phyloP scores from a whole-genome alignment of 1,284 basidiomycete genomes.

The Heterobasidion annosum region DNA sequence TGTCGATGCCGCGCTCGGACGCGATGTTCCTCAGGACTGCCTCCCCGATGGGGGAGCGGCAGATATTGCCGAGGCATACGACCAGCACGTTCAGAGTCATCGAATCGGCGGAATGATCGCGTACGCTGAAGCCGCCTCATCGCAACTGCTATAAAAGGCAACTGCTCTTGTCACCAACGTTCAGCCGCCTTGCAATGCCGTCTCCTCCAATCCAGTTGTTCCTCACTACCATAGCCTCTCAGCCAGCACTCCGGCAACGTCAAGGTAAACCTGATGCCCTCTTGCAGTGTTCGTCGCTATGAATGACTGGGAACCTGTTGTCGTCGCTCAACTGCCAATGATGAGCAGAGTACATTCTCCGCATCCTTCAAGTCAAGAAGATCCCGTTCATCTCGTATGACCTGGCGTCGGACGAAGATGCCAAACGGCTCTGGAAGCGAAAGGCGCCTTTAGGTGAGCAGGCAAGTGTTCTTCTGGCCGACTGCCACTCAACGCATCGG shows the following conservation, averaged over 20 bases:
- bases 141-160: not conserved
- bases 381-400: slow-evolving; percentile 74
- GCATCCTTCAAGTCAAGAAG: slow-evolving; percentile 75
- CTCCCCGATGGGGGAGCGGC: slow-evolving; percentile 75
- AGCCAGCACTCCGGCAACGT: slow-evolving; percentile 62
- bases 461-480: not conserved
- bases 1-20: slow-evolving; percentile 49
- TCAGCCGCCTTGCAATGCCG: slow-evolving; percentile 36
- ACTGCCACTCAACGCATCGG: not conserved
- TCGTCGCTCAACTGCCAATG: not conserved
- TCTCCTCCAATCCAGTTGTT: slow-evolving; percentile 74
- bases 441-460: slow-evolving; percentile 59
- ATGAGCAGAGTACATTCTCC: slow-evolving; percentile 57
- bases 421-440: slow-evolving; percentile 71
- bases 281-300: not conserved
- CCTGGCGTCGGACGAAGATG: slow-evolving; percentile 71
- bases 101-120: not conserved
- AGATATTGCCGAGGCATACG: slow-evolving; percentile 74
- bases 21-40: slow-evolving; percentile 61
- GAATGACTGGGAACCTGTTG: not conserved
- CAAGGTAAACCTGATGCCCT: slow-evolving; percentile 26
- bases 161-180: not conserved
- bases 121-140: not conserved
- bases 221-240: slow-evolving; percentile 78
- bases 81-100: slow-evolving; percentile 42